Conservation (phyloP, 163 green algal genomes). For the Smithsoniella earleae region DNA sequence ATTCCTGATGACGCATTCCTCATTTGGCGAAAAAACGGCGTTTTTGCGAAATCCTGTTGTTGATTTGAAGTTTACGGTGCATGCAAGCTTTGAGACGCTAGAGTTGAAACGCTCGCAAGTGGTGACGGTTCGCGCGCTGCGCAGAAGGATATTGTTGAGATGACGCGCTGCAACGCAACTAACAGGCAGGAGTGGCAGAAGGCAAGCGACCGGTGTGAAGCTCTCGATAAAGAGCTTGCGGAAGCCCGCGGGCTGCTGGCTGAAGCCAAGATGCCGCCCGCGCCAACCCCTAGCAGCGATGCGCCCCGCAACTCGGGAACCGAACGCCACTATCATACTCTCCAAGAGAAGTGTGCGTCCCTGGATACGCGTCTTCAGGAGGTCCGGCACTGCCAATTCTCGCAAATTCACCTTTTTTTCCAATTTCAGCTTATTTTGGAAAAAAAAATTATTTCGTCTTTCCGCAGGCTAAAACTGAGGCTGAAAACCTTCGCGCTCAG, state of each 20-base stretch:
- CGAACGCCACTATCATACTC: not conserved
- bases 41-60: too few relatives aligned
- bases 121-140: not conserved
- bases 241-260: constrained; percentile 3
- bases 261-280: not conserved
- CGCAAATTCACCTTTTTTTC: too few relatives aligned
- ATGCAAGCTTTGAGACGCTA: too few relatives aligned
- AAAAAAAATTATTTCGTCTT: too few relatives aligned
- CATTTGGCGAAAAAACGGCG: too few relatives aligned
- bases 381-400: too few relatives aligned
- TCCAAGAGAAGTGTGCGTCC: not conserved
- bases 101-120: too few relatives aligned
- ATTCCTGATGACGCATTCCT: too few relatives aligned
- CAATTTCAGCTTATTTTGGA: too few relatives aligned
- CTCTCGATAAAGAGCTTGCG: not conserved
- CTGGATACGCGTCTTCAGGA: not conserved
- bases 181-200: not conserved
- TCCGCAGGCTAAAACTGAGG: not conserved
- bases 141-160: constrained; percentile 20
- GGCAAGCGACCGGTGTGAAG: not conserved
- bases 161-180: not conserved
- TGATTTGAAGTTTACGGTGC: too few relatives aligned
- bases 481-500: not conserved
- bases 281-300: not conserved
- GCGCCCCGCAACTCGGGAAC: not conserved